Conservation (phyloP, 768 basidiomycete genomes). For the Rhizopogon vinicolor region DNA sequence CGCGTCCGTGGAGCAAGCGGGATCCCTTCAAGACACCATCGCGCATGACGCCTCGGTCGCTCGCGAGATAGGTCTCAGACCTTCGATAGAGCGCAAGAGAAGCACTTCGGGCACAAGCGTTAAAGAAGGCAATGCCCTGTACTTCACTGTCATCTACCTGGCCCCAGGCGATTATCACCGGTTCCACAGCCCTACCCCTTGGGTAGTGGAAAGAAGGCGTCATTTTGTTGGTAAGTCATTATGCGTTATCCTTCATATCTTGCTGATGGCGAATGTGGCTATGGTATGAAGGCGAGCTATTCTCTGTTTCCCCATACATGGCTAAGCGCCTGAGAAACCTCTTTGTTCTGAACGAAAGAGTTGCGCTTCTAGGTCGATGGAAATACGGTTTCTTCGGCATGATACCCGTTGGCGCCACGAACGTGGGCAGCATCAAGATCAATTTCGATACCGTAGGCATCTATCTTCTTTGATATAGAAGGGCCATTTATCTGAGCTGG, state of each 20-base stretch:
- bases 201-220: slow-evolving; percentile 94
- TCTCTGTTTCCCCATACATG: slow-evolving; percentile 95
- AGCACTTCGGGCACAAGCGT: slow-evolving; percentile 44
- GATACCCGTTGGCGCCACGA: slow-evolving; percentile 98
- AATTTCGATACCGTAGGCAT: slow-evolving; percentile 81
- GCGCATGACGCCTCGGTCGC: slow-evolving; percentile 71
- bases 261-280: not conserved
- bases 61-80: slow-evolving; percentile 58
- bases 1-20: slow-evolving; percentile 64
- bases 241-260: not conserved
- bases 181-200: slow-evolving; percentile 92
- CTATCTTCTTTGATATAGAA: not conserved
- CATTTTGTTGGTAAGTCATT: slow-evolving; percentile 82
- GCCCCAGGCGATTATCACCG: slow-evolving; percentile 98
- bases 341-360: slow-evolving; percentile 98
- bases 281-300: slow-evolving; percentile 67
- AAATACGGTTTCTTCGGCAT: slow-evolving; percentile 93
- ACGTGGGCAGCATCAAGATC: slow-evolving; percentile 93
- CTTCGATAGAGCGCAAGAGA: slow-evolving; percentile 27
- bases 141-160: slow-evolving; percentile 94
- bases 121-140: slow-evolving; percentile 78
- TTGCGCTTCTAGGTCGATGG: slow-evolving; percentile 93
- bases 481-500: not conserved
- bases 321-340: slow-evolving; percentile 87
- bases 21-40: slow-evolving; percentile 48